These are phyloP conservation scores for Gremmenia infestans DNA, from an alignment of 2,329 filamentous ascomycete species.

Conservation along the genomic window DNA sequence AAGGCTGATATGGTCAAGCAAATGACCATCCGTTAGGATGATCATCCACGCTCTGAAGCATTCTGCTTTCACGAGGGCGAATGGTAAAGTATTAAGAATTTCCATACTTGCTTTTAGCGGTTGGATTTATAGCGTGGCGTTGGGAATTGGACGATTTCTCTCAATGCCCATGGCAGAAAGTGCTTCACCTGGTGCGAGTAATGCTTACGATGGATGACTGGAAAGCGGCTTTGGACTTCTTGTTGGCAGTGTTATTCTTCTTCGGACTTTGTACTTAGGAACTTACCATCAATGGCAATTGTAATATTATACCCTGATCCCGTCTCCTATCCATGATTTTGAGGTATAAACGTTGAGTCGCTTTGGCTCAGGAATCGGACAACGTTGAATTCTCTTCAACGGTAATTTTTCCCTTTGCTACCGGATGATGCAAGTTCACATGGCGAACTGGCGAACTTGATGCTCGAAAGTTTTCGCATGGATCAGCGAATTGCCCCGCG, in stretches of 20 bases:
- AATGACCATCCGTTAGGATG: conserved; percentile 76
- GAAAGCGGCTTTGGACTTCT: conserved; percentile 8
- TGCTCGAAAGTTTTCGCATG: neutral
- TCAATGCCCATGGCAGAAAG: conserved; percentile 47
- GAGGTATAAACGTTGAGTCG: too few relatives aligned
- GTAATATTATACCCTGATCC: neutral
- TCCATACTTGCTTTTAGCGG: conserved; percentile 39
- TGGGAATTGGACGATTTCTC: conserved; percentile 40
- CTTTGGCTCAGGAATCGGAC: too few relatives aligned
- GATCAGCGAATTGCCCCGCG: neutral
- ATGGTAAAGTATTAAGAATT: conserved; percentile 31
- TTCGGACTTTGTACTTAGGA: conserved; percentile 9
- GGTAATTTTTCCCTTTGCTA: too few relatives aligned
- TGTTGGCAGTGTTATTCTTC: conserved; percentile 5
- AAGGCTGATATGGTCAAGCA: conserved; percentile 89
- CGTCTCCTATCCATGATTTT: too few relatives aligned
- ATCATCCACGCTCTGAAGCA: conserved; percentile 23
- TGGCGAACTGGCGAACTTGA: too few relatives aligned
- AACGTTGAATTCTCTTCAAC: too few relatives aligned
- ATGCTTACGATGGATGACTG: conserved; percentile 29
- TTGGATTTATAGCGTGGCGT: conserved; percentile 50
- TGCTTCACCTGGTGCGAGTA: conserved; percentile 35
- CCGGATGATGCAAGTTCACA: too few relatives aligned
- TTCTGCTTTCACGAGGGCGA: conserved; percentile 22
- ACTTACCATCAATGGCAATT: conserved; percentile 8